Base-by-base conservation (phyloP, 441 rosid genomes). In the Adansonia rubrostipa region DNA sequence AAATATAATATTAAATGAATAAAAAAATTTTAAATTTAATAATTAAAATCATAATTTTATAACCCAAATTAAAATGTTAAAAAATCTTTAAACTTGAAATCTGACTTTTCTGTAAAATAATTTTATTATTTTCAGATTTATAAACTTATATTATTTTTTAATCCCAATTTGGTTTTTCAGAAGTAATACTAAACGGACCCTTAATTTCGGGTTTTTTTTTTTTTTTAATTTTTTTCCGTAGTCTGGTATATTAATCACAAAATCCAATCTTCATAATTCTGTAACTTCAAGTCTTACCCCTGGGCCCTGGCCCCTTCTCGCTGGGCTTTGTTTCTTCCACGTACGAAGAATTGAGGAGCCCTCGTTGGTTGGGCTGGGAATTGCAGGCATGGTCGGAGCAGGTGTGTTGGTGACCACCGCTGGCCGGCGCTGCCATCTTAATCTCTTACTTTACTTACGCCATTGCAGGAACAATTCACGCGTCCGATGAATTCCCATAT, bases 301-400 rank as follows among this genome's bases (percentile, higher is more conserved):
- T 80, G 77, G 15, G 91, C 97, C 47, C 90, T 94, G 24, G 62
- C 91, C 24, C 98, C 92, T 1, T 22, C 81, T 17, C 97, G 97
- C 8, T 80, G 92, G 13, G 81, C 88, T 88, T 97, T 1, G 93
- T 92, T 44, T 88, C 97, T 28, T 88, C 97, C 8, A 86, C 91
- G 0, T 79, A 74, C 57, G 92, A 94, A 33, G 97, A 93, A 83
- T 88, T 86, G 13, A 85, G 81, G 73, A 89, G 90, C 68, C 93
- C 92, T 68, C 90, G 93, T 0, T 93, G 95, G 96, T 86, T 84
- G 93, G 94, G 5, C 81, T 93, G 69, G 97, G 97, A 65, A 84
- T 95, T 79, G 97, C 97, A 7, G 98, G 97, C n/a, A 95, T 95
- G 97, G 93, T 95, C 19, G 97, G 98, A 3, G 98, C 97, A 58